Evolutionary conservation across 2,329 filamentous ascomycete species (phyloP).

Genomic region (Metarhizium sp.): DNA sequence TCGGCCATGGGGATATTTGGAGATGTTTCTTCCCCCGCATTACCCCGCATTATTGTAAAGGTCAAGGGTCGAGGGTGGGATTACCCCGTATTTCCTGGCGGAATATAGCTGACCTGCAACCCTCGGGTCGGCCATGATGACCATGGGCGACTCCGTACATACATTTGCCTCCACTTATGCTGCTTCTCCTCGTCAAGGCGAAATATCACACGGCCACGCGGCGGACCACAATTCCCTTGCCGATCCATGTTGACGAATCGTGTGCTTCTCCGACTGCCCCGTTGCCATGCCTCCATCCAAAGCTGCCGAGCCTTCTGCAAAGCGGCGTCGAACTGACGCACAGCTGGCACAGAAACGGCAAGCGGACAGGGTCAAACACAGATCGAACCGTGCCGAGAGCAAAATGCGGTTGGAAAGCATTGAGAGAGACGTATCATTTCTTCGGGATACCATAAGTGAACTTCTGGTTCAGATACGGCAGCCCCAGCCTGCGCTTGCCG

Average conservation of each 20-base stretch:
- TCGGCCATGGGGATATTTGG: not conserved
- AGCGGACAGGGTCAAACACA: conserved; percentile 16
- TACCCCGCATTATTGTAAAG: not conserved
- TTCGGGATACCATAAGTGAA: conserved; percentile 13
- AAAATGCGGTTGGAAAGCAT: conserved; percentile 17
- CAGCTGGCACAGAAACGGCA: conserved; percentile 17
- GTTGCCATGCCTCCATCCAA: not conserved
- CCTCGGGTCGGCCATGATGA: too few species aligned
- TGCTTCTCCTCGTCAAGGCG: too few species aligned
- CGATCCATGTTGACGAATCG: not conserved
- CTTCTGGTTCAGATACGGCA: conserved; percentile 11
- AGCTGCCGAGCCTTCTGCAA: not conserved
- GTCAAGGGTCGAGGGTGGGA: not conserved
- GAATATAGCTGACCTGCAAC: too few species aligned
- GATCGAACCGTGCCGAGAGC: conserved; percentile 15
- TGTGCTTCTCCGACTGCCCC: not conserved
- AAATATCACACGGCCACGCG: not conserved
- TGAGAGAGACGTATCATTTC: conserved; percentile 15
- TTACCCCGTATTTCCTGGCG: too few species aligned
- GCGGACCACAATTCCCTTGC: not conserved
- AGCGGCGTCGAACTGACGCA: conserved; percentile 14
- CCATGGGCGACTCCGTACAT: too few species aligned
- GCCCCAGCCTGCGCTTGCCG: conserved; percentile 1
- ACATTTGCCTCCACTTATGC: too few species aligned
- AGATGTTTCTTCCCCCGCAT: not conserved